Conservation (phyloP, 768 basidiomycete species). For the Russula sp. region DNA sequence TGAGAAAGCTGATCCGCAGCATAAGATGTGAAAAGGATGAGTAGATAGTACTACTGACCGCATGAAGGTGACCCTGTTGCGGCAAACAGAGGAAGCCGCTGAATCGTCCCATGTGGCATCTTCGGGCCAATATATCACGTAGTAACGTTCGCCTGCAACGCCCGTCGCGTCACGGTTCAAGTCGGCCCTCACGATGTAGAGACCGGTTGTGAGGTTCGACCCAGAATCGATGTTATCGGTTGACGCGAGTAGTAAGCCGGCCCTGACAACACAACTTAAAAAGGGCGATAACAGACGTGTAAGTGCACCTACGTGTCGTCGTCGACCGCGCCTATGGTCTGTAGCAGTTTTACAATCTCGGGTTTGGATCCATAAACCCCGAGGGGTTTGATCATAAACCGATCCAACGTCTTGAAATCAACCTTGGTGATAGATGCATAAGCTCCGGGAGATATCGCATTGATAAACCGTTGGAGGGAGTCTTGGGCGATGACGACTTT, state of each 20-base stretch:
- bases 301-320: conserved; percentile 40
- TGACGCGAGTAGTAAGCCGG: conserved; percentile 26
- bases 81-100: conserved; percentile 43
- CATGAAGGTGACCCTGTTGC: conserved; percentile 62
- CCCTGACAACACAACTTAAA: conserved; percentile 24
- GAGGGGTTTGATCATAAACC: conserved; percentile 46
- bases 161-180: neutral
- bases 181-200: conserved; percentile 43
- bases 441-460: conserved; percentile 49
- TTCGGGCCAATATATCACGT: conserved; percentile 62
- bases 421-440: conserved; percentile 54
- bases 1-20: conserved; percentile 2
- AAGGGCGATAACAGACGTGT: neutral
- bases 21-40: neutral
- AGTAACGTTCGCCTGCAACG: conserved; percentile 36
- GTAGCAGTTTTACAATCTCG: conserved; percentile 48
- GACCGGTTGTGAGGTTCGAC: conserved; percentile 46
- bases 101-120: conserved; percentile 56
- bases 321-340: conserved; percentile 39
- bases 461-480: conserved; percentile 48
- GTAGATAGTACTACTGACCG: conserved; percentile 40
- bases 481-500: conserved; percentile 59
- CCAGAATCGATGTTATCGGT: conserved; percentile 24
- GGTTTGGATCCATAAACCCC: conserved; percentile 57
- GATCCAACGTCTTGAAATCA: conserved; percentile 53